These are phyloP conservation scores for Zangia roseola DNA, from an alignment of 768 basidiomycete species.

Conservation along the genomic window DNA sequence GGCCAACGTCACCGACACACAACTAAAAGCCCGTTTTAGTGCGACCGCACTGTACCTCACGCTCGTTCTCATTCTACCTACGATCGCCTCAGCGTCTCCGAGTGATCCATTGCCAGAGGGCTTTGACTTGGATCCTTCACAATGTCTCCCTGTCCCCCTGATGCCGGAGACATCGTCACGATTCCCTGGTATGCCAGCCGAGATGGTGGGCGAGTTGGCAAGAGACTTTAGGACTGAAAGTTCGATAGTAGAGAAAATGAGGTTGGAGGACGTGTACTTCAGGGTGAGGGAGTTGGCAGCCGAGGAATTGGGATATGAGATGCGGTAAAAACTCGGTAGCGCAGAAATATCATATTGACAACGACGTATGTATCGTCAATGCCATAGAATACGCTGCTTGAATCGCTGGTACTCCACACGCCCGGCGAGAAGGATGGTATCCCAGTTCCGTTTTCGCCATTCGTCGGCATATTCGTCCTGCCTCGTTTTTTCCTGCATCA, in stretches of 20 bases:
- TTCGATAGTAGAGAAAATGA: slow-evolving; percentile 52
- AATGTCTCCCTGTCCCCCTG: slow-evolving; percentile 59
- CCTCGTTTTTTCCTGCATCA: slow-evolving; percentile 59
- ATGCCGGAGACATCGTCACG: slow-evolving; percentile 61
- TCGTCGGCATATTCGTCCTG: slow-evolving; percentile 61
- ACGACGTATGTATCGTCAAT: slow-evolving; percentile 2
- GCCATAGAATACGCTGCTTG: slow-evolving; percentile 32
- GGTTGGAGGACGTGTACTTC: slow-evolving; percentile 57
- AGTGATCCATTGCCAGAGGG: slow-evolving; percentile 42
- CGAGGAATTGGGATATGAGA: slow-evolving; percentile 44
- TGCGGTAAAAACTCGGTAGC: slow-evolving; percentile 12
- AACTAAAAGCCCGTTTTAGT: slow-evolving; percentile 68
- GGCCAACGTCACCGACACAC: slow-evolving; percentile 70
- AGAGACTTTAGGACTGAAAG: slow-evolving; percentile 65
- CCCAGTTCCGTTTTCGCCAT: slow-evolving; percentile 64
- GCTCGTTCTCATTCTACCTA: slow-evolving; percentile 47
- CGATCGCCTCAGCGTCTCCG: slow-evolving; percentile 18
- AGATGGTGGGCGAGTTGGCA: slow-evolving; percentile 57
- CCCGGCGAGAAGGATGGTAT: slow-evolving; percentile 55
- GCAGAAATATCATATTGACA: background rate
- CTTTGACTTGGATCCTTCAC: slow-evolving; percentile 53
- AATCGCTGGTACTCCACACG: slow-evolving; percentile 53
- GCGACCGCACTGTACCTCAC: slow-evolving; percentile 75
- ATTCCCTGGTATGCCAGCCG: slow-evolving; percentile 71
- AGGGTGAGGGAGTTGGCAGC: slow-evolving; percentile 62